These are phyloP conservation scores for Lasiosphaeria hispida DNA, from an alignment of 495 filamentous ascomycete species.

Conservation along the genomic window DNA sequence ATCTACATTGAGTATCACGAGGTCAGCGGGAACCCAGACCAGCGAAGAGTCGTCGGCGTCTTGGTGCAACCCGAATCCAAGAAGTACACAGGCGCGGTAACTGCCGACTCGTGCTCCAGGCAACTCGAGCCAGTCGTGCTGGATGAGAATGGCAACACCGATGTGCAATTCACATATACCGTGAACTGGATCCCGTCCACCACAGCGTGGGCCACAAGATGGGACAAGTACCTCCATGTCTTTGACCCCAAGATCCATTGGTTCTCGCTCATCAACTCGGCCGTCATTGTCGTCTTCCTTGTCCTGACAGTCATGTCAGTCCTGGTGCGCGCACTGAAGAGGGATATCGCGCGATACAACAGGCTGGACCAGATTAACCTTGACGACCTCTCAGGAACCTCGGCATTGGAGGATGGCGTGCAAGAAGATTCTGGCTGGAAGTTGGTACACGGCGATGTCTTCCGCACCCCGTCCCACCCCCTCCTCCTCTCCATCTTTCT, in stretches of 20 bases:
- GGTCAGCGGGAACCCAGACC: constrained; percentile 52
- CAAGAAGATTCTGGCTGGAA: constrained; percentile 99
- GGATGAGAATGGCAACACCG: constrained; percentile 60
- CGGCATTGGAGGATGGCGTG: constrained; percentile 81
- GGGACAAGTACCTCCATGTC: constrained; percentile 97
- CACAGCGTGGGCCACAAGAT: constrained; percentile 91
- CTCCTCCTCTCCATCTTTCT: constrained; percentile 83
- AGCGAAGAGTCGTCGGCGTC: constrained; percentile 87
- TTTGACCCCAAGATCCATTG: constrained; percentile 96
- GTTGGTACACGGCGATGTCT: constrained; percentile 95
- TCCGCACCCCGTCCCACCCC: constrained; percentile 79
- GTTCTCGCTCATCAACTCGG: constrained; percentile 94
- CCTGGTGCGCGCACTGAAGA: constrained; percentile 77
- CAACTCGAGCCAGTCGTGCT: constrained; percentile 54
- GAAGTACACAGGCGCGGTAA: constrained; percentile 54
- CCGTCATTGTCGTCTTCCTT: constrained; percentile 88
- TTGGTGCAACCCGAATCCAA: constrained; percentile 77
- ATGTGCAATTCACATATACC: constrained; percentile 84
- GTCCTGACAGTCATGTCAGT: constrained; percentile 87
- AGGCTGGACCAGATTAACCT: constrained; percentile 81
- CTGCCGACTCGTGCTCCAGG: constrained; percentile 61
- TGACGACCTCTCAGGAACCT: constrained; percentile 76
- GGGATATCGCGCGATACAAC: constrained; percentile 96
- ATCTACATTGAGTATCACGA: constrained; percentile 92
- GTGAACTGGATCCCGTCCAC: constrained; percentile 77